A percentile compares a stretch with the other conserved stretches of the same genome.
phyloP scores from a whole-genome alignment of 768 basidiomycete species.

The Agrocybe pediades region DNA sequence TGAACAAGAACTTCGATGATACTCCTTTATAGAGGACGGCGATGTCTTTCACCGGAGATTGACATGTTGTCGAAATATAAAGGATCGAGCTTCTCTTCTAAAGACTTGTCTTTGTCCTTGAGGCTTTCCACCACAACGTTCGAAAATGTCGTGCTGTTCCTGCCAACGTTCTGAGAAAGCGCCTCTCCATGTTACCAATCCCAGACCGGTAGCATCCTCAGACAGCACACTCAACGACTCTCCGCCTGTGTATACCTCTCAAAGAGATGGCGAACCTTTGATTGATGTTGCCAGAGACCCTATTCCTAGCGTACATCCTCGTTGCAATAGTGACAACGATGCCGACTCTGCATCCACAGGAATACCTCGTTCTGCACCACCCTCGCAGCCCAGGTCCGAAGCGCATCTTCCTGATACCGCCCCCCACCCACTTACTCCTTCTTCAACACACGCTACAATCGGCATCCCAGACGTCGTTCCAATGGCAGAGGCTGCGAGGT shows the following conservation, averaged over 20 bases:
- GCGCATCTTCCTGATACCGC: no score
- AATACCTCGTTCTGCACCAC: no score
- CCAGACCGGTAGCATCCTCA: not conserved
- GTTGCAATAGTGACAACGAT: no score
- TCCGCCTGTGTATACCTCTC: conserved; percentile 13
- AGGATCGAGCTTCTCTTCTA: not conserved
- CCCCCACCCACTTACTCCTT: no score
- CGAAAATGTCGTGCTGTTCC: not conserved
- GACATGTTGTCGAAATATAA: not conserved
- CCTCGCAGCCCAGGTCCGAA: no score
- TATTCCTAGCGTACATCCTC: no score
- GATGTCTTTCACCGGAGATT: not conserved
- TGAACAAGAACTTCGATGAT: no score
- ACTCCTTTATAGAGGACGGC: no score
- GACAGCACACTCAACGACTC: conserved; percentile 9
- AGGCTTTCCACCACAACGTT: not conserved
- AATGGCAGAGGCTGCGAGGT: no score
- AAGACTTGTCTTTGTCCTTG: conserved; percentile 2
- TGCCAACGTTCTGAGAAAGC: not conserved
- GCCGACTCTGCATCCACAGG: no score
- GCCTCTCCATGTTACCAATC: conserved; percentile 2
- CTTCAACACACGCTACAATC: no score
- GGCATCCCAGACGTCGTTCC: no score
- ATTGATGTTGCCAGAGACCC: not conserved
- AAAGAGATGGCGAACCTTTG: conserved; percentile 3